Evolutionary conservation across 768 basidiomycete genomes (phyloP).

Genomic region (Leccinum aurantiacum): DNA sequence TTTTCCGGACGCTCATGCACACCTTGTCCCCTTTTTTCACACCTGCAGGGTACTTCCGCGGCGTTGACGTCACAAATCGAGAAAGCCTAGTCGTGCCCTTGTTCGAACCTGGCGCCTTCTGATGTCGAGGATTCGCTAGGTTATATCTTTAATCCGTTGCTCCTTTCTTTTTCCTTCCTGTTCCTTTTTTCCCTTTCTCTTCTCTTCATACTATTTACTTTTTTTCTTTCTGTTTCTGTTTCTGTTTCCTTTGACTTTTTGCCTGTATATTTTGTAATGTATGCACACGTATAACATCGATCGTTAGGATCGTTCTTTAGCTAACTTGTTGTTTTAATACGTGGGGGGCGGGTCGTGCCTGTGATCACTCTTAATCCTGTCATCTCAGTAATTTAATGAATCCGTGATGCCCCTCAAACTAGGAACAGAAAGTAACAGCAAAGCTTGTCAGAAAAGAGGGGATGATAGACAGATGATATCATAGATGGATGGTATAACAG

Average conservation of each 20-base stretch:
- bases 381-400: background rate
- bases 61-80: conserved; percentile 34
- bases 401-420: background rate
- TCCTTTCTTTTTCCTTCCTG: background rate
- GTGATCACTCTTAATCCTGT: background rate
- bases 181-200: background rate
- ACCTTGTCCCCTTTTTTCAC: background rate
- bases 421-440: background rate
- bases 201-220: background rate
- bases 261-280: conserved; percentile 24
- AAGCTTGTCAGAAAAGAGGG: background rate
- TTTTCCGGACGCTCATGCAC: background rate
- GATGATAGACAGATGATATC: background rate
- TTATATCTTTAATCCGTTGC: background rate
- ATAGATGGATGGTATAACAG: background rate
- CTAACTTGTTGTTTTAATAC: conserved; percentile 17
- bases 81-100: conserved; percentile 30
- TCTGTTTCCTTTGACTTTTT: background rate
- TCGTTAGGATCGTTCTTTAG: conserved; percentile 12
- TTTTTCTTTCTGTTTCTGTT: background rate
- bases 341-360: conserved; percentile 2
- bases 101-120: conserved; percentile 29
- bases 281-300: conserved; percentile 14
- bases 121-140: conserved; percentile 3
- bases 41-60: conserved; percentile 32